Evolutionary conservation across 495 filamentous ascomycete genomes (phyloP), one percentile per base, ranked within the genome.

Genomic region (Annulohypoxylon stygium): DNA sequence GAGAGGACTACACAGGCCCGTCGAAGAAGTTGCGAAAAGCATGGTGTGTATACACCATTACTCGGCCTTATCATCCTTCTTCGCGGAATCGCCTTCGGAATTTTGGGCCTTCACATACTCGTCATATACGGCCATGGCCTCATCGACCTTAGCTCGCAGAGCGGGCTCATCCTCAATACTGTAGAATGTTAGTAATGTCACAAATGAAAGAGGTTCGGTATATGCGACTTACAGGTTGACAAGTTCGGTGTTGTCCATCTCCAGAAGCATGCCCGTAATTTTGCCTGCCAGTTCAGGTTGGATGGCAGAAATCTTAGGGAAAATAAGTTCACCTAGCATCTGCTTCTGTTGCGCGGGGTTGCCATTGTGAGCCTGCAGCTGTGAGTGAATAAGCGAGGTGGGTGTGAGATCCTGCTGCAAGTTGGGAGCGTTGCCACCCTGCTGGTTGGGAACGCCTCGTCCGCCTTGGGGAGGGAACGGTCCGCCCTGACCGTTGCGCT

Each of bases 201-300:
- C 4, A 12, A 39, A 57, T 36, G 50, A n/a, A 23, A 34, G 47
- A 25, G 12, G 34, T 30, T 12, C 5, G 54, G 53, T 50, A 2
- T 43, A 3, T 30, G 6, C 12, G 39, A 94, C 96, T 93, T 90
- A 99, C 96, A 99, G 87, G 81, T 91, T 92, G 77, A 99, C 83
- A 70, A 99, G 84, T 86, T 99, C 96, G 53, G 85, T 72, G 80
- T 98, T 98, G 71, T 98, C 96, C 96, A 99, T 99, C 88, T 99
- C 96, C 75, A 99, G 80, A 76, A 99, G 90, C 96, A 99, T 99
- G 82, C 96, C 96, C 68, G 96, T 99, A 78, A 99, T 98, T 91
- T 99, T 99, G 75, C 96, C 96, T 71, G 96, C 96, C 69, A 99
- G 86, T 71, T 97, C 93, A 48, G 94, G 94, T 87, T 98, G 94